Evolutionary conservation across 2,329 filamentous ascomycete genomes (phyloP).

Genomic region (Penicillium sp.): DNA sequence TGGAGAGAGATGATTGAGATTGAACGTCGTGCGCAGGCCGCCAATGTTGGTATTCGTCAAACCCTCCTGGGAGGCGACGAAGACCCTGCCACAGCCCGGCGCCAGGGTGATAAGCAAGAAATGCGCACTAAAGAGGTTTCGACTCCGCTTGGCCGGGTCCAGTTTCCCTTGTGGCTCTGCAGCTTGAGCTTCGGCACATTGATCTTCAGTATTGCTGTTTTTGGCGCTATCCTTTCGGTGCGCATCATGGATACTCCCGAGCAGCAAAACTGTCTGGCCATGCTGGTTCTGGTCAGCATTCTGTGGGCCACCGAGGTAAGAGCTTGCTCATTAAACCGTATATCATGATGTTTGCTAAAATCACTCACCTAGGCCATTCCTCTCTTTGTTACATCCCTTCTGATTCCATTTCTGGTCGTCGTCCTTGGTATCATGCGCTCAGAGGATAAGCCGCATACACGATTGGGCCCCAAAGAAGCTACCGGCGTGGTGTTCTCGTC

Average conservation of each 20-base stretch:
- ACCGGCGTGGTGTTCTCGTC: slow-evolving; percentile 83
- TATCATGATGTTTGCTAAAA: neutral
- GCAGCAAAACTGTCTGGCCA: slow-evolving; percentile 92
- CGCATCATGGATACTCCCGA: slow-evolving; percentile 83
- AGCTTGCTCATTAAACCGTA: slow-evolving; percentile 1
- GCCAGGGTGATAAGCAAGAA: slow-evolving; percentile 81
- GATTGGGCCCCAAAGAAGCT: slow-evolving; percentile 76
- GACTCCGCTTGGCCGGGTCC: slow-evolving; percentile 76
- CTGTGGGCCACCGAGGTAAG: slow-evolving; percentile 92
- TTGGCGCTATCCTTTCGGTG: slow-evolving; percentile 68
- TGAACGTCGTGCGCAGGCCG: slow-evolving; percentile 90
- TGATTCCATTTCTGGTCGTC: slow-evolving; percentile 91
- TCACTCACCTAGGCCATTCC: slow-evolving; percentile 69
- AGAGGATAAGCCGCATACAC: slow-evolving; percentile 65
- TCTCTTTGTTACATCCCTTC: slow-evolving; percentile 89
- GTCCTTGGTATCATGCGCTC: slow-evolving; percentile 78
- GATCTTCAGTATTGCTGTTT: slow-evolving; percentile 66
- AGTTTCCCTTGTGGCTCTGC: slow-evolving; percentile 76
- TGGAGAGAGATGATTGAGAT: slow-evolving; percentile 99
- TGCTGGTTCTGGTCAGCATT: slow-evolving; percentile 89
- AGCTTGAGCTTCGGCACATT: slow-evolving; percentile 78
- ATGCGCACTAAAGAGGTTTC: slow-evolving; percentile 63
- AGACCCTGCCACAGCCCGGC: slow-evolving; percentile 63
- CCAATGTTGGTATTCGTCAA: slow-evolving; percentile 75
- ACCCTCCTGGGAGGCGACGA: slow-evolving; percentile 75